Base-by-base conservation (phyloP, 768 basidiomycete species). In the Xerocomellus dryophilus region DNA sequence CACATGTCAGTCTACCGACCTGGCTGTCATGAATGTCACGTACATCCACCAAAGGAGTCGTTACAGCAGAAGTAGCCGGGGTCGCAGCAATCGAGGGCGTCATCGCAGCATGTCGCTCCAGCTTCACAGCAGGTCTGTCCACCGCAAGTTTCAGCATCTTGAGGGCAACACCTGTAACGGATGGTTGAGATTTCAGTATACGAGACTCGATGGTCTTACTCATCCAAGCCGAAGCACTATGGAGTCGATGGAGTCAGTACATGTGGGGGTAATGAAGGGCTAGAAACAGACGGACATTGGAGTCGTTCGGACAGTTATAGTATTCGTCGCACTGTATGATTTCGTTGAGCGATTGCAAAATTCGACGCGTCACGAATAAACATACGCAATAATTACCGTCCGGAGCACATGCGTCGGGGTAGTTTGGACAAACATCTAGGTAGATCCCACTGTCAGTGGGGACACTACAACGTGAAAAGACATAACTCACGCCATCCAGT, bases 21-120 rank as follows among this genome's bases (percentile, higher is more conserved):
- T 14, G 10, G 5, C 9, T 12, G 23, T 6, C 1, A 21, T 8
- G 29, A 43, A 27, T 11, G 12, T 7, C 11, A 61, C 66, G 23
- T 42, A 68, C 66, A 67, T 50, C 54, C 60, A 29, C 66, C 66
- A 27, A 40, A 32, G 9, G 40, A 40, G 32, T 67, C 66, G 32
- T 52, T 59, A 27, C 66, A 67, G 18, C 66, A 68, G 21, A 48
- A 40, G 23, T 5, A 17, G 41, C 63, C 59, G 7, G 43, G 0
- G 25, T 20, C 40, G 18, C 64, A 66, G 20, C 65, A 66, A 8
- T 10, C 17, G 0, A 0, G 5, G n/a, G 42, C 31, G 21, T 18
- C 60, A 4, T 0, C 41, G 34, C 64, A 65, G 43, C 63, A 65
- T 11, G 8, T 21, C n/a, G 55, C 42, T 29, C 54, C 59, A 12